Base-by-base conservation (phyloP, 179 eudicot species). In the Corrigiola litoralis region DNA sequence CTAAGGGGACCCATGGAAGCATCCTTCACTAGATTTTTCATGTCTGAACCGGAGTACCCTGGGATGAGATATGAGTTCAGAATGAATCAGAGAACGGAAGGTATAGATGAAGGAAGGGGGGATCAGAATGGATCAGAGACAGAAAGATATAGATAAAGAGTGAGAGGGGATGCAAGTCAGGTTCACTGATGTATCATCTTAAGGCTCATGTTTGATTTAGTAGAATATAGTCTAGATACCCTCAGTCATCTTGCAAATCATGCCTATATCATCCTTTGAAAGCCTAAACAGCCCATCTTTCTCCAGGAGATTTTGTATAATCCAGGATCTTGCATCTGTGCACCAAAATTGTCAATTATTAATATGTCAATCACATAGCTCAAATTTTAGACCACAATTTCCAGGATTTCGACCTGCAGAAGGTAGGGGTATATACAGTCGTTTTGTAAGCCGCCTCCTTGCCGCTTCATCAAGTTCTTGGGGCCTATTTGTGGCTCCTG, bases 391-490 rank as follows among this genome's bases (percentile, higher is more conserved):
- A 46, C 50, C 8, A 37, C 44, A 21, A 31, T n/a, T 11, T 27
- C 18, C 67, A 33, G 50, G 61, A 49, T 36, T 52, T 66, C 79
- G 49, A 90, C 97, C 99, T 86, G 88, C 70, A 45, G 97, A 81
- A 65, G 99, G 97, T 31, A 94, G 89, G 59, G 99, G 97, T 65
- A 94, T 90, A 65, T 94, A 94, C 29, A 92, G 84, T 79, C 99
- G 78, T 75, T 94, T 94, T 7, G 97, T 90, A 60, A 94, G 99
- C 42, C 99, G 85, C 70, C 99, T 88, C 75, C 99, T 82, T 48
- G 99, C 99, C 63, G 99, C 97, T 79, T 94, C 99, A 72, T 94
- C 99, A 71, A 94, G 97, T 80, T 94, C 99, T 66, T 94, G 99
- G 64, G 99, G 99, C 61, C 99, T 86, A 76, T 94, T 94, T 59